Evolutionary conservation across 345 rosid genomes (phyloP).

Genomic region (Acer campestre): DNA sequence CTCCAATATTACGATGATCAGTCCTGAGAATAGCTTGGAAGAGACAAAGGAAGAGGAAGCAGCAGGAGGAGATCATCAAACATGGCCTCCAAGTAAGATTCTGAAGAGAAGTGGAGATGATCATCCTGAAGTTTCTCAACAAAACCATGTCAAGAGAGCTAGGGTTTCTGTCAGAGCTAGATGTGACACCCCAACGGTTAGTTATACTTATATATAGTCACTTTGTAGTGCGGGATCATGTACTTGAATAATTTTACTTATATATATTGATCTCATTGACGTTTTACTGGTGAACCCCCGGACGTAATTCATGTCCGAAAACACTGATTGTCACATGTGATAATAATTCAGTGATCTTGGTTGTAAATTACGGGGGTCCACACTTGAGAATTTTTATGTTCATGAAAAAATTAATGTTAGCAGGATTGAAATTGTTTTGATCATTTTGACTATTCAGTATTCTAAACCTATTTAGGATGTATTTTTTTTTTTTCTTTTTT

Average conservation of each 20-base stretch:
- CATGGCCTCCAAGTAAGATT: conserved; percentile 54
- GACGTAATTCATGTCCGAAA: too few relatives aligned
- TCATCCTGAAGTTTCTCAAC: conserved; percentile 51
- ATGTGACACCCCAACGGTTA: conserved; percentile 83
- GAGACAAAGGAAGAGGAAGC: conserved; percentile 41
- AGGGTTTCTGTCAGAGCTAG: conserved; percentile 92
- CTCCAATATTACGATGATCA: conserved; percentile 21
- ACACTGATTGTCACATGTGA: too few relatives aligned
- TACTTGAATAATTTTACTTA: too few relatives aligned
- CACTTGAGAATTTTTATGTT: too few relatives aligned
- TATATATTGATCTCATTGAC: too few relatives aligned
- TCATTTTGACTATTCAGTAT: neutral
- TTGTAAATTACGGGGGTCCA: too few relatives aligned
- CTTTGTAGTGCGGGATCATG: too few relatives aligned
- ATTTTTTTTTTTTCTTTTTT: neutral
- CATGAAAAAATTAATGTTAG: too few relatives aligned
- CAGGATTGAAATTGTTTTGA: neutral
- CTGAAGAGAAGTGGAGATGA: conserved; percentile 48
- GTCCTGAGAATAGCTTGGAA: conserved; percentile 41
- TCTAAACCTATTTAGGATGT: conserved; percentile 1
- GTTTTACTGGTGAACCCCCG: too few relatives aligned
- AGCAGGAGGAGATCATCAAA: conserved; percentile 28
- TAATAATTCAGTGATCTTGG: too few relatives aligned
- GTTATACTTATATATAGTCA: neutral
- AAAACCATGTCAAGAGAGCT: conserved; percentile 64